Base-by-base conservation (phyloP, 1,284 basidiomycete species). In the Vanrija sp. region DNA sequence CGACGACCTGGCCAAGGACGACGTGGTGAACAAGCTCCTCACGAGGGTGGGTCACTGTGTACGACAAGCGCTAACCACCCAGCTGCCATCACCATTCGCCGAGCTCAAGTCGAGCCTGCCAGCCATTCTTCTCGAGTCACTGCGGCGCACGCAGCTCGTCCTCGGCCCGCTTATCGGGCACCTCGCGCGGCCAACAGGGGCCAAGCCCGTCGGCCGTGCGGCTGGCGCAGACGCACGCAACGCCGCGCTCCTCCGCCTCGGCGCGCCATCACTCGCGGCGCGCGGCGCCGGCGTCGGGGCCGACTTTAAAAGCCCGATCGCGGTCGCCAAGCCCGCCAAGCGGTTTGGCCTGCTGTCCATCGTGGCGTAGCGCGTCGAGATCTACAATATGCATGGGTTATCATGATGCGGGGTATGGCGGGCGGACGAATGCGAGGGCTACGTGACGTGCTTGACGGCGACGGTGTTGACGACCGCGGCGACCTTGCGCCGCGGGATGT, bases 391-490 rank as follows among this genome's bases (percentile, higher is more conserved):
- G 49, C 35, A 45, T 45, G 31, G 38, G 38, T 16, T 42, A 49
- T 43, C 36, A n/a, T 16, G 19, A 55, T 56, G 49, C 54, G n/a
- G 51, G 51, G 48, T 57, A 57, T 56, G n/a, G 18, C 15, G 9
- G 8, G 15, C 24, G 41, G 6, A 16, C n/a, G 4, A 15, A 19
- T 6, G 7, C 7, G 15, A n/a, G 25, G n/a, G 20, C 55, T 60
- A 77, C 43, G 69, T 73, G 47, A 89, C 87, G 47, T 79, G 83
- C 73, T 92, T 92, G 82, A 87, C 86, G 43, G 89, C 89, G 14
- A 90, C 86, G 16, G 83, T 79, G 62, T 86, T 88, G 23, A 82
- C 77, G 10, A 88, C 85, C 27, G 91, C 82, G 50, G 84, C 82
- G 66, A 88, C 82, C 24, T 75, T 79, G 53, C 85, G 83, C 20